Conservation (phyloP, 2,329 filamentous ascomycete genomes). For the Ilyonectria destructans region DNA sequence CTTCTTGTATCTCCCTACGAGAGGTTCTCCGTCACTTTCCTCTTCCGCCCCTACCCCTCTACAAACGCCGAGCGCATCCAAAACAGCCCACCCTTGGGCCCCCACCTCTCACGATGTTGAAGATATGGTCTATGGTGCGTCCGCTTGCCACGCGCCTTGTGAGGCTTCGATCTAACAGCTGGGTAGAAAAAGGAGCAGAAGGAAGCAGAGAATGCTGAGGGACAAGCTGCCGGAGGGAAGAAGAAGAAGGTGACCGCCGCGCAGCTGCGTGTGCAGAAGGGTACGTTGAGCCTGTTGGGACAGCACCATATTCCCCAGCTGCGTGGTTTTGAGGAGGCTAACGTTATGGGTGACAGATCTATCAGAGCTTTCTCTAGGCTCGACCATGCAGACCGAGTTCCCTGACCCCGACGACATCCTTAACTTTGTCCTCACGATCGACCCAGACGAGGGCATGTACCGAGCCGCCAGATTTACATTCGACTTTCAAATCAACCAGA, state of each 20-base stretch:
- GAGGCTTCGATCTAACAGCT: conserved; percentile 37
- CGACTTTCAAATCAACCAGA: conserved; percentile 92
- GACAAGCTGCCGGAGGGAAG: conserved; percentile 79
- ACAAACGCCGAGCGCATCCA: conserved; percentile 29
- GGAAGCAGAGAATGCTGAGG: conserved; percentile 89
- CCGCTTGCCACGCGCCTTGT: not conserved
- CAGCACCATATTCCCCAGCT: conserved; percentile 3
- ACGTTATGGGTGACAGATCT: conserved; percentile 71
- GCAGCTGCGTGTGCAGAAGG: conserved; percentile 96
- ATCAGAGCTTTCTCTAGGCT: conserved; percentile 83
- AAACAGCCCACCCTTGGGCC: conserved; percentile 45
- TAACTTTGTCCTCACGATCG: conserved; percentile 86
- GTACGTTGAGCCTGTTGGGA: conserved; percentile 62
- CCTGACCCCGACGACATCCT: conserved; percentile 89
- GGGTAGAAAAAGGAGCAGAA: conserved; percentile 95
- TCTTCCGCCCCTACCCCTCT: conserved; percentile 18
- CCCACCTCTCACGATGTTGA: conserved; percentile 81
- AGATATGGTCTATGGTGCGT: conserved; percentile 98
- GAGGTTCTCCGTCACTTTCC: conserved; percentile 5
- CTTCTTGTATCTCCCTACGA: not conserved
- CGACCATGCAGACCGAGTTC: conserved; percentile 87
- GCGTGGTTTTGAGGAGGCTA: conserved; percentile 18
- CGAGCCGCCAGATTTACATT: conserved; percentile 91
- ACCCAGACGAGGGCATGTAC: conserved; percentile 91
- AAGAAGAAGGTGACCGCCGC: conserved; percentile 99